phyloP scores from a whole-genome alignment of 768 basidiomycete genomes.

The Phylloporus rhodoxanthus region DNA sequence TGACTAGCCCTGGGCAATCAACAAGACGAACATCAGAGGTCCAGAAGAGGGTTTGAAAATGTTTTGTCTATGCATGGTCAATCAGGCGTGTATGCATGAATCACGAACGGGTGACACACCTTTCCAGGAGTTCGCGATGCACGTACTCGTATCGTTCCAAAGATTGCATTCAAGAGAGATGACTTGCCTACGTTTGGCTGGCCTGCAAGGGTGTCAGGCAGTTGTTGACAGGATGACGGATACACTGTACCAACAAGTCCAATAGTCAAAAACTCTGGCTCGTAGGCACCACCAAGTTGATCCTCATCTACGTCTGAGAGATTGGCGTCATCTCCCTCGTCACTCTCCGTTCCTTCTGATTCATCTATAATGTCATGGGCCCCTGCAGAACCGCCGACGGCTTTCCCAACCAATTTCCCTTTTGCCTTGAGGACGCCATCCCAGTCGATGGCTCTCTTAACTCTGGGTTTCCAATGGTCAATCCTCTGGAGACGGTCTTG shows the following conservation, averaged over 20 bases:
- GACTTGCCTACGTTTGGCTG: conserved; percentile 98
- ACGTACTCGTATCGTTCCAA: conserved; percentile 70
- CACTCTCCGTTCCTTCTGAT: conserved; percentile 8
- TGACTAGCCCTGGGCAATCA: conserved; percentile 93
- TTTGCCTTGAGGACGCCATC: conserved; percentile 46
- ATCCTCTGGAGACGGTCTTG: conserved; percentile 43
- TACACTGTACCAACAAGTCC: conserved; percentile 62
- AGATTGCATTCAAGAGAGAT: conserved; percentile 84
- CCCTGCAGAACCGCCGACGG: conserved; percentile 38
- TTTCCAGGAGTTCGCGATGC: conserved; percentile 87
- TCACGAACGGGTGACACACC: conserved; percentile 32
- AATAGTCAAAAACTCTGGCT: conserved; percentile 62
- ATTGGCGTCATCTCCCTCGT: conserved; percentile 19
- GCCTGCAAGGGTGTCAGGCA: conserved; percentile 36
- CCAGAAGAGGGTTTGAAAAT: conserved; percentile 92
- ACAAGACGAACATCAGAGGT: conserved; percentile 81
- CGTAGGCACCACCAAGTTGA: conserved; percentile 6
- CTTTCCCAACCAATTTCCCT: conserved; percentile 39
- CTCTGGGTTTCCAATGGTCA: conserved; percentile 57
- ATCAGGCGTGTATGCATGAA: background rate
- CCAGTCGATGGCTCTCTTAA: conserved; percentile 73
- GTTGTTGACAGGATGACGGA: background rate
- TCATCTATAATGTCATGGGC: background rate
- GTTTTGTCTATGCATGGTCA: conserved; percentile 62
- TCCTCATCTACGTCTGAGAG: conserved; percentile 16